Base-by-base conservation (phyloP, 2,329 filamentous ascomycete species). In the Neofusicoccum cordaticola region DNA sequence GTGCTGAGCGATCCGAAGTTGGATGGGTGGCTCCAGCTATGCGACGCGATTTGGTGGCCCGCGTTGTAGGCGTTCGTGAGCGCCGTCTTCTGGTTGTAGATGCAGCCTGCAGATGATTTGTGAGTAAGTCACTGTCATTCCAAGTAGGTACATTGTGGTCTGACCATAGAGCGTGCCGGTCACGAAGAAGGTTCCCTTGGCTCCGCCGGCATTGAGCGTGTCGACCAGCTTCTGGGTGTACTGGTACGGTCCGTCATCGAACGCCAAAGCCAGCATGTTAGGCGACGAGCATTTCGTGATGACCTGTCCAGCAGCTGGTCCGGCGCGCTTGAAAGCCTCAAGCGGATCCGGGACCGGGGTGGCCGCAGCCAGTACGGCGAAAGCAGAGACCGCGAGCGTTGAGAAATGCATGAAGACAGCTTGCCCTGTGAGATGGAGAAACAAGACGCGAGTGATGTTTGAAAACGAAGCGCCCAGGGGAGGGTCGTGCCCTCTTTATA, bases 1-100 rank as follows among this genome's bases (percentile, higher is more conserved):
- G 69, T 62, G 1, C 72, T 74, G 56, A 77, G 50, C 19, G 70
- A 72, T 63, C 73, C 73, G 53, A 77, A 72, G 69, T 74, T 74
- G 19, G 68, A 67, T 1, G 74, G 71, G 66, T 77, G 74, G 13
- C 69, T 68, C 74, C 74, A 76, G n/a, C 65, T 70, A 70, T 76
- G 74, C 5, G 73, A 75, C 4, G 73, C 74, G 67, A 77, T 74
- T 65, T 77, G 73, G 60, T 77, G 74, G 57, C 74, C 74, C 11
- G 71, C 67, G 41, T 71, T 71, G 70, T 73, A 74, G 8, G 73
- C 73, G 52, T 68, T 71, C 61, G 74, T 71, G 5, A 77, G 65
- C 5, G 74, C 73, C 3, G 66, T 65, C 50, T 69, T 69, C 60
- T 75, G 72, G 65, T 69, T 69, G 68, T 76, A 77, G 67, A 77